These are phyloP conservation scores for Barnettozyma vustinii DNA, from an alignment of 805 yeast species.

Conservation along the genomic window DNA sequence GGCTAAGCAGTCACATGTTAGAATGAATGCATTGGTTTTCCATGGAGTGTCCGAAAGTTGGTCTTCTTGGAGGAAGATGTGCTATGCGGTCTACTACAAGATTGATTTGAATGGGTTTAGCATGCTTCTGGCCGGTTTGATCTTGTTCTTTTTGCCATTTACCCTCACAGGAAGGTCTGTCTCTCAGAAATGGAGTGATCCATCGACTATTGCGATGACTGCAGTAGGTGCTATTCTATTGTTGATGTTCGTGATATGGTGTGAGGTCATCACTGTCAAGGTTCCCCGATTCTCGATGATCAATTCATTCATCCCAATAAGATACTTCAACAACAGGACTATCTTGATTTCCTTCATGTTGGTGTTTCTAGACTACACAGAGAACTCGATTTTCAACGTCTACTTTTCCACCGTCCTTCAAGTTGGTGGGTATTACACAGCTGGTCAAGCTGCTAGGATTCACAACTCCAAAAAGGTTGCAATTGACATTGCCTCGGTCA, in stretches of 20 bases:
- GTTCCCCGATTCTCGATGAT: slow-evolving; percentile 7
- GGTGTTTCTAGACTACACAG: slow-evolving; percentile 22
- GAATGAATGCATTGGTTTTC: slow-evolving; percentile 10
- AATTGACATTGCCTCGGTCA: slow-evolving; percentile 23
- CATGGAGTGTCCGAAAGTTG: slow-evolving; percentile 18
- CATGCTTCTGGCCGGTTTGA: slow-evolving; percentile 19
- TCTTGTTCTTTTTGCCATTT: slow-evolving; percentile 26
- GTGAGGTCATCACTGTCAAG: slow-evolving; percentile 3
- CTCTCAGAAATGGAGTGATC: slow-evolving; percentile 22
- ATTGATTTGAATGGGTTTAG: slow-evolving; percentile 24
- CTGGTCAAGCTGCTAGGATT: slow-evolving; percentile 28
- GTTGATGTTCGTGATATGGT: slow-evolving; percentile 21
- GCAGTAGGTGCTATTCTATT: slow-evolving; percentile 23
- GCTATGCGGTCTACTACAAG: slow-evolving; percentile 14
- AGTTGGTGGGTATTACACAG: slow-evolving; percentile 26
- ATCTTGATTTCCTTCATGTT: slow-evolving; percentile 17
- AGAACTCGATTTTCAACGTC: slow-evolving; percentile 23
- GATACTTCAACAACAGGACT: slow-evolving; percentile 19
- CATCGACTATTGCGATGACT: slow-evolving; percentile 21
- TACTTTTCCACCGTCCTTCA: slow-evolving; percentile 25
- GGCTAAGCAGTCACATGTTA: slow-evolving; percentile 10
- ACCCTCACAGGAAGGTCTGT: slow-evolving; percentile 23
- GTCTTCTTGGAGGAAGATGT: slow-evolving; percentile 9
- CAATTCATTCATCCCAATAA: slow-evolving; percentile 24
- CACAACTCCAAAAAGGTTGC: slow-evolving; percentile 27